Conservation (phyloP, 2,329 filamentous ascomycete genomes). For the Aspergillus versicolor region DNA sequence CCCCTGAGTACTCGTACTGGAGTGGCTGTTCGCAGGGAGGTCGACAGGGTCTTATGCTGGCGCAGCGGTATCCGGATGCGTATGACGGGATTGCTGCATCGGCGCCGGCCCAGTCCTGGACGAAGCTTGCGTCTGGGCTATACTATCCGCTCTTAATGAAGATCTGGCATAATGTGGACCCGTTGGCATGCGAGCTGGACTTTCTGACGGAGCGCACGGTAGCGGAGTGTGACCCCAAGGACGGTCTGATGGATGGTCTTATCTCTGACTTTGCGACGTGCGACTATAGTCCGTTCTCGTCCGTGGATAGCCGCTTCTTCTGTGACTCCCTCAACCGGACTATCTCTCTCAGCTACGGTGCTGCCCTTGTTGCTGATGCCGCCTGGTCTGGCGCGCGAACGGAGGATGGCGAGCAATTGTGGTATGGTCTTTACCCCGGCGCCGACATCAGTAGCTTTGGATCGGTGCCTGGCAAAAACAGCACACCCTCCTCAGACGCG, state of each 20-base stretch:
- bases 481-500: not conserved
- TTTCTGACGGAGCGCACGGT: constrained; percentile 12
- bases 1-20: constrained; percentile 8
- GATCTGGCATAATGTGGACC: not conserved
- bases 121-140: not conserved
- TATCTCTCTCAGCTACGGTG: constrained; percentile 1
- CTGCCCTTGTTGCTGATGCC: constrained; percentile 8
- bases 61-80: constrained; percentile 19
- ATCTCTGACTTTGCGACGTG: constrained; percentile 13
- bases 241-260: constrained; percentile 26
- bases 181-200: constrained; percentile 16
- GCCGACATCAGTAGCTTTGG: constrained; percentile 8
- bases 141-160: constrained; percentile 12
- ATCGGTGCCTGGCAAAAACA: not conserved
- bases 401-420: constrained; percentile 49
- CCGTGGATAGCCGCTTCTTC: not conserved
- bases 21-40: constrained; percentile 22
- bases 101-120: constrained; percentile 14
- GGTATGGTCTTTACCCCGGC: constrained; percentile 29
- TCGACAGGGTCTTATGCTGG: constrained; percentile 20
- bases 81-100: constrained; percentile 27
- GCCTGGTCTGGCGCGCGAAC: constrained; percentile 21
- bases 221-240: constrained; percentile 23
- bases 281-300: not conserved
- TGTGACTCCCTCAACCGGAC: constrained; percentile 1